Base-by-base conservation (phyloP, 306 rosid genomes). In the Macrotyloma uniflorum region DNA sequence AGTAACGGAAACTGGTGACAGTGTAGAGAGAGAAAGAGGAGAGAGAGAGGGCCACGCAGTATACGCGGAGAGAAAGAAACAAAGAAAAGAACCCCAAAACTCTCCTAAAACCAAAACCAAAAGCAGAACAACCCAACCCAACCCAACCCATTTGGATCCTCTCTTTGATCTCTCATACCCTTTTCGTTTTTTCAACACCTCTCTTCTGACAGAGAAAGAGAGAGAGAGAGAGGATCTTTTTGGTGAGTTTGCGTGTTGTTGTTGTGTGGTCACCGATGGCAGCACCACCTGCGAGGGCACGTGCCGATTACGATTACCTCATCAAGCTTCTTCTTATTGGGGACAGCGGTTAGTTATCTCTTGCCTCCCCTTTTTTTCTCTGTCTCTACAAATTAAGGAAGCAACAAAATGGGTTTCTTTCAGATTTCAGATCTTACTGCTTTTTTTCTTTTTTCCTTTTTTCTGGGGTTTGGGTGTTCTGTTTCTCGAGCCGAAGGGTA, bases 261-360 rank as follows among this genome's bases (percentile, higher is more conserved):
- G 47, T 57, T 76, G 76, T 59, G 83, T 79, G 45, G 65, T 79
- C 57, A 74, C 22, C 76, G 64, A 91, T 91, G 93, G 93, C 93
- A 74, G 87, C 93, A 35, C 85, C 87, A 67, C 88, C 96, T 65
- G 88, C 85, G 30, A 86, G 93, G 84, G 92, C 89, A 67, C 93
- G 91, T 73, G 91, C 93, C 58, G 91, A 87, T 87, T 83, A 89
- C 85, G 96, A 91, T 86, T 86, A 84, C 74, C 93, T 89, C 75
- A 89, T 91, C 78, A 91, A 91, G 88, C 91, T 91, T 71, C 93
- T 91, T 74, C 96, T 91, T 64, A 89, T 91, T 59, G 96, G 96
- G 68, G 93, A 91, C 32, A 91, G 96, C 72, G 96, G 93, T 89
- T 46, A 61, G 85, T 79, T 50, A n/a, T 35, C 3, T 35, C 42